A percentile compares a stretch with the other conserved stretches of the same genome.
Conservation (phyloP, 148 eudicot species). For the Rhododendron kiyosumense region DNA sequence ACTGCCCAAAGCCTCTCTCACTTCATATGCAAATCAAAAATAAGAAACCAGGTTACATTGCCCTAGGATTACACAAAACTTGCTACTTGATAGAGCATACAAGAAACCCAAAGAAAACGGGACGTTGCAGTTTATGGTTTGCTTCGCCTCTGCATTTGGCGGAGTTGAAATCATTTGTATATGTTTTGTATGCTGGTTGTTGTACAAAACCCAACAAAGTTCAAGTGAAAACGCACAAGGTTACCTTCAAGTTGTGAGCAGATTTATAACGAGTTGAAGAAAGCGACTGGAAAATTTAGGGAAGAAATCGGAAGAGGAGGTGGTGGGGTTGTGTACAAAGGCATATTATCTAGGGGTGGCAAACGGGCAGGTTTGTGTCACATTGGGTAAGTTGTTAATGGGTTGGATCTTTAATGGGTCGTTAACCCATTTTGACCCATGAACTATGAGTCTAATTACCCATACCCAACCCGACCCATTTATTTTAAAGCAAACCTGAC, state of each 20-base stretch:
- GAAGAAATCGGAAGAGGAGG: constrained; percentile 34
- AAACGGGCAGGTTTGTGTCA: too few relatives aligned
- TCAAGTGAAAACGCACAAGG: neutral
- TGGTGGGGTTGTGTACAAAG: constrained; percentile 15
- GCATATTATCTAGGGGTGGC: neutral
- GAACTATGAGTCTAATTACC: too few relatives aligned
- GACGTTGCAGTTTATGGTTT: constrained; percentile 13
- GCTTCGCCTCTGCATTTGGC: constrained; percentile 22
- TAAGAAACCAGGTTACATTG: constrained; percentile 13
- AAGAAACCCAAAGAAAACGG: neutral
- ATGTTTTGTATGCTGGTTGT: neutral
- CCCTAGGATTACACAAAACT: neutral
- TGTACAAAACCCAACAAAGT: neutral
- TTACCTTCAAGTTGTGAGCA: constrained; percentile 15
- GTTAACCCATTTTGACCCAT: too few relatives aligned
- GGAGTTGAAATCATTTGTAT: constrained; percentile 11
- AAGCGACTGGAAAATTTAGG: constrained; percentile 15
- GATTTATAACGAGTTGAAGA: constrained; percentile 31
- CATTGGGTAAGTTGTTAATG: too few relatives aligned
- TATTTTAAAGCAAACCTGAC: too few relatives aligned
- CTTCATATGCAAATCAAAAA: neutral
- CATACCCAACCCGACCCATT: too few relatives aligned
- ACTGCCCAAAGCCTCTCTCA: neutral
- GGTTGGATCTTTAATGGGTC: too few relatives aligned
- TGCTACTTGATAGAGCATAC: neutral